Evolutionary conservation across 2,329 filamentous ascomycete species (phyloP).

Genomic region (Trichoderma sp.): DNA sequence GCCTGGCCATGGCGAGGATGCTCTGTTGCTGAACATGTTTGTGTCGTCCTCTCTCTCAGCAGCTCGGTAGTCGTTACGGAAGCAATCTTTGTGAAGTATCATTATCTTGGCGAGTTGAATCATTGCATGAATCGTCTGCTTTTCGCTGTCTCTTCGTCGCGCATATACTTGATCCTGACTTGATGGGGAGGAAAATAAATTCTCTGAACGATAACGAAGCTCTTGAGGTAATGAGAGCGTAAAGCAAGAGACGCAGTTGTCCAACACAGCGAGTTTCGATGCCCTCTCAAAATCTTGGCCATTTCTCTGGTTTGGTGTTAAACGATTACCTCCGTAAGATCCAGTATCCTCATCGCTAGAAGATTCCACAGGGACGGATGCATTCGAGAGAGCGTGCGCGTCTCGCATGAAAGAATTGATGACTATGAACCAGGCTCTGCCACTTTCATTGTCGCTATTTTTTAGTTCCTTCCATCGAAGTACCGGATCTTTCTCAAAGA

Average conservation of each 20-base stretch:
- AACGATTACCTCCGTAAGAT: neutral
- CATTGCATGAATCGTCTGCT: neutral
- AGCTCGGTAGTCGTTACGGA: neutral
- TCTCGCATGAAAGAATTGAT: neutral
- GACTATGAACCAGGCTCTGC: neutral
- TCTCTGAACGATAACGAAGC: neutral
- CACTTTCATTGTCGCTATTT: neutral
- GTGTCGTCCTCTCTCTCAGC: neutral
- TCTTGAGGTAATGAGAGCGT: neutral
- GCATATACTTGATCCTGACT: neutral
- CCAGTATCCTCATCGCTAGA: neutral
- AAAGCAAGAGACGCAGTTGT: neutral
- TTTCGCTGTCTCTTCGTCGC: neutral
- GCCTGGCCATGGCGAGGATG: neutral
- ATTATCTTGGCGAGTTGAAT: neutral
- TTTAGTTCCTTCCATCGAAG: neutral
- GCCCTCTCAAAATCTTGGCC: neutral
- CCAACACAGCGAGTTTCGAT: neutral
- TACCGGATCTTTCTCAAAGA: neutral
- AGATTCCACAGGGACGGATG: neutral
- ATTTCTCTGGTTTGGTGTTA: neutral
- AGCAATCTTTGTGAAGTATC: neutral
- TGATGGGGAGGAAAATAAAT: neutral
- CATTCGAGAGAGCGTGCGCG: neutral
- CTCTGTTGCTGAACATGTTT: neutral